Percentiles rank a stretch among this genome's conserved stretches.
phyloP scores from a whole-genome alignment of 1,139 yeast genomes.

The Spathaspora sp. region DNA sequence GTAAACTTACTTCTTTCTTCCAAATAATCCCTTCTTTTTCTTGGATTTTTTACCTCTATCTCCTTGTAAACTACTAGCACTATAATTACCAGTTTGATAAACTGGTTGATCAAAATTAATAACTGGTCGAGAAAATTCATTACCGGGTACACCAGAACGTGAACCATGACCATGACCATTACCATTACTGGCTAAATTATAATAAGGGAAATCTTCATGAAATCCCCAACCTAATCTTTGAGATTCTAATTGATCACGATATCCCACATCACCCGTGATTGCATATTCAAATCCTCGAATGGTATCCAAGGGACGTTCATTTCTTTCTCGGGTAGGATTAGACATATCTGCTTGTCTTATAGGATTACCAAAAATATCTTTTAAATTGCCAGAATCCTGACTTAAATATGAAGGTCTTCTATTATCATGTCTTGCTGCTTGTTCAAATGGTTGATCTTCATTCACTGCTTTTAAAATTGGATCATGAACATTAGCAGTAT shows the following conservation, averaged over 20 bases:
- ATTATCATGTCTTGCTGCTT: constrained; percentile 48
- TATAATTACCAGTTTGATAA: constrained; percentile 57
- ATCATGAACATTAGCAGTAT: constrained; percentile 68
- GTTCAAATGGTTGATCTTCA: constrained; percentile 95
- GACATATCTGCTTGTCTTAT: constrained; percentile 79
- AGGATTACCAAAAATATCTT: constrained; percentile 82
- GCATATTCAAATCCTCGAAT: constrained; percentile 90
- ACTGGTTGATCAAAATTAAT: constrained; percentile 56
- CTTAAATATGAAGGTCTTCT: constrained; percentile 41
- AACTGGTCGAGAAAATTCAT: constrained; percentile 28
- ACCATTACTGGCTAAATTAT: constrained; percentile 26
- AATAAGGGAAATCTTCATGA: constrained; percentile 48
- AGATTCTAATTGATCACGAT: constrained; percentile 79
- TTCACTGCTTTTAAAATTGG: constrained; percentile 89
- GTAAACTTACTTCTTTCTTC: constrained; percentile 60
- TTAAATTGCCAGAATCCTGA: constrained; percentile 47
- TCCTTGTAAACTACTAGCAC: constrained; percentile 40
- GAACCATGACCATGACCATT: no score
- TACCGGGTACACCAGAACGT: constrained; percentile 4
- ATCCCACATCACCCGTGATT: constrained; percentile 79
- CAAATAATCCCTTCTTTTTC: constrained; percentile 67
- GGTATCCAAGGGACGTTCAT: constrained; percentile 95
- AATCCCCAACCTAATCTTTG: constrained; percentile 75
- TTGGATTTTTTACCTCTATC: constrained; percentile 35
- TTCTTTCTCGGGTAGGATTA: constrained; percentile 87